Evolutionary conservation across 2,329 filamentous ascomycete genomes (phyloP), one percentile per base, ranked within the genome.

Genomic region (Aspergillus texensis): DNA sequence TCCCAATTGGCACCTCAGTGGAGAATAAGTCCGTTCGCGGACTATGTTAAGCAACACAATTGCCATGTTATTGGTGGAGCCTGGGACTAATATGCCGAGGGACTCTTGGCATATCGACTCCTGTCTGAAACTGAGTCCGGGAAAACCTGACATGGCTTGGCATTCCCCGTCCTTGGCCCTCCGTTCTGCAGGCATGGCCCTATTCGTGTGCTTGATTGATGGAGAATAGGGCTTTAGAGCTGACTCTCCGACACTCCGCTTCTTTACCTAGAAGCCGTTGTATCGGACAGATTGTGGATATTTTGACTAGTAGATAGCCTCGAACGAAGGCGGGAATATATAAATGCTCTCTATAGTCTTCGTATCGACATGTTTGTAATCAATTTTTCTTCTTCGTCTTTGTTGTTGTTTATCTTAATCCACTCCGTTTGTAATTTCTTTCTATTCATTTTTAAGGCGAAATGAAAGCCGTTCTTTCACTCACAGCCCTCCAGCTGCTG

Each of bases 401-500:
- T 9, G 14, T 10, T 39, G 19, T 8, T 26, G 12, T 24, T 12
- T 34, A 3, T 26, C 4, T 19, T 28, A 32, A 11, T 39, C 19
- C 28, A 26, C 16, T 59, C 34, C 5, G n/a, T 41, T 54, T 52
- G 19, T 32, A 4, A 12, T 53, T 41, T 39, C 16, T 0, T n/a
- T 50, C 12, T 34, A 12, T 32, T 30, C 21, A 10, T 57, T 26
- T 10, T 9, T 12, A 30, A 21, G 12, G 6, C 54, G 52, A 4
- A 10, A 67, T 67, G 64, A 67, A 63, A 36, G 45, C 62, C 34
- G 30, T 50, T 58, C 60, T 67, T 48, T 66, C 64, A 36, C 55
- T 67, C 43, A 55, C 57, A 36, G 55, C 64, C 30, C 48, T 67
- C 32, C 66, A 62, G 64, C 66, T 67, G 66, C 66, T 67, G 64